Conservation (phyloP, 345 rosid species). For the Brassica rapa region DNA sequence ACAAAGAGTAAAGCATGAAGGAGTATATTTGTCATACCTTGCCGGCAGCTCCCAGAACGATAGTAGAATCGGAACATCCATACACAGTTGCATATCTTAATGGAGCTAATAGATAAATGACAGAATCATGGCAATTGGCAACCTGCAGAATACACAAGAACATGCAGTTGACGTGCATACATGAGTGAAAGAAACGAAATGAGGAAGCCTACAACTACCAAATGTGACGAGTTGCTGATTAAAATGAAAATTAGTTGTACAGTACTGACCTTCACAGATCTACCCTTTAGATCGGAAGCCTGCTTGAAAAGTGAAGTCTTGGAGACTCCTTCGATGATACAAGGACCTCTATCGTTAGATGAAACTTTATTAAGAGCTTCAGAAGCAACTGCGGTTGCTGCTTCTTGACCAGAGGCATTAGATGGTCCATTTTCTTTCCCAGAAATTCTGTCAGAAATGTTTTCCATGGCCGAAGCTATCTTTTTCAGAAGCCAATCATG, state of each 20-base stretch:
- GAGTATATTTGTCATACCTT: constrained; percentile 54
- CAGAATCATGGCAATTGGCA: constrained; percentile 93
- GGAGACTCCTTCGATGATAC: constrained; percentile 89
- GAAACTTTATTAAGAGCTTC: constrained; percentile 60
- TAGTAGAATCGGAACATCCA: constrained; percentile 96
- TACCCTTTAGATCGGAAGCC: constrained; percentile 86
- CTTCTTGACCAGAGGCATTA: constrained; percentile 71
- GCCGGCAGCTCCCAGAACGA: constrained; percentile 96
- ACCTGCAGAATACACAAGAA: constrained; percentile 57
- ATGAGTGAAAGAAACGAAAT: constrained; percentile 4
- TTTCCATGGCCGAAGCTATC: constrained; percentile 72
- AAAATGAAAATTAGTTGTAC: constrained; percentile 14
- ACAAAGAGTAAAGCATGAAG: constrained; percentile 9
- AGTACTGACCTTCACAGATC: constrained; percentile 81
- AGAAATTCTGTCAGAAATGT: constrained; percentile 69
- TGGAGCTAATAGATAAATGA: constrained; percentile 87
- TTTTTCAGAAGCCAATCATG: constrained; percentile 81
- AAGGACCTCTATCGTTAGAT: constrained; percentile 60
- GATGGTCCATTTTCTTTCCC: constrained; percentile 83
- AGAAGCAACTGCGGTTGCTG: constrained; percentile 72
- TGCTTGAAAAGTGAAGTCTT: constrained; percentile 83
- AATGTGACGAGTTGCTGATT: constrained; percentile 14
- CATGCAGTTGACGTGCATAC: neutral
- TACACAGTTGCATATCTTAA: constrained; percentile 87
- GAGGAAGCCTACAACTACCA: constrained; percentile 6